phyloP scores from a whole-genome alignment of 306 rosid species.

The Citrullus mucosospermus region DNA sequence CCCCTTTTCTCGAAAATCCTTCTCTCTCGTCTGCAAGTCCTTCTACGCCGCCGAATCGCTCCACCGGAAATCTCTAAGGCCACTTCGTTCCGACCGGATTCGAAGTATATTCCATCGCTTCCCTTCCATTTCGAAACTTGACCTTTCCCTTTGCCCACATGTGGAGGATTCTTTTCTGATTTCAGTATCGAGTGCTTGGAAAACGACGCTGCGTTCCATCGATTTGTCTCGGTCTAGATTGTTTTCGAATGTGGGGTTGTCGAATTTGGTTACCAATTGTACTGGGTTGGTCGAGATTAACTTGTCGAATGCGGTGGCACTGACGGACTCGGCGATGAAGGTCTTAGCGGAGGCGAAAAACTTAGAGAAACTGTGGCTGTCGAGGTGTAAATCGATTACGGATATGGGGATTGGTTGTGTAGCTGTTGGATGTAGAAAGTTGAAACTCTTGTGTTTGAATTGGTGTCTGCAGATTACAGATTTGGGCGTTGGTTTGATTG shows the following conservation, averaged over 20 bases:
- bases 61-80: conserved; percentile 53
- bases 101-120: conserved; percentile 34
- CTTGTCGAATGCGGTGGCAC: conserved; percentile 56
- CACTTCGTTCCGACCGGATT: conserved; percentile 51
- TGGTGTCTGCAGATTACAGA: conserved; percentile 78
- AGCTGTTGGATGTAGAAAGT: conserved; percentile 71
- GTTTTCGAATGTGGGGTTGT: conserved; percentile 40
- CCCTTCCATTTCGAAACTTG: conserved; percentile 25
- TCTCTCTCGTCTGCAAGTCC: conserved; percentile 45
- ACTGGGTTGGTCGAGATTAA: conserved; percentile 47
- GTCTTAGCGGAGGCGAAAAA: conserved; percentile 62
- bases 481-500: conserved; percentile 78
- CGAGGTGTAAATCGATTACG: conserved; percentile 56
- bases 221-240: conserved; percentile 55
- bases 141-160: conserved; percentile 60
- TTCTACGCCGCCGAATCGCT: conserved; percentile 44
- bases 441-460: conserved; percentile 47
- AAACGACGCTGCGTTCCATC: conserved; percentile 28
- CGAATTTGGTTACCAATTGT: conserved; percentile 24
- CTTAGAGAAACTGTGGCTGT: conserved; percentile 50
- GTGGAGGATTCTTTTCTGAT: conserved; percentile 34
- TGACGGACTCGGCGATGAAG: conserved; percentile 50
- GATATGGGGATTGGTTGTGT: conserved; percentile 84
- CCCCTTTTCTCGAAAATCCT: conserved; percentile 35
- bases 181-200: conserved; percentile 25